Percentiles rank a stretch among this genome's conserved stretches.
These are phyloP conservation scores for Nothomitra cinnamomea DNA, from an alignment of 2,329 filamentous ascomycete species.

Conservation along the genomic window DNA sequence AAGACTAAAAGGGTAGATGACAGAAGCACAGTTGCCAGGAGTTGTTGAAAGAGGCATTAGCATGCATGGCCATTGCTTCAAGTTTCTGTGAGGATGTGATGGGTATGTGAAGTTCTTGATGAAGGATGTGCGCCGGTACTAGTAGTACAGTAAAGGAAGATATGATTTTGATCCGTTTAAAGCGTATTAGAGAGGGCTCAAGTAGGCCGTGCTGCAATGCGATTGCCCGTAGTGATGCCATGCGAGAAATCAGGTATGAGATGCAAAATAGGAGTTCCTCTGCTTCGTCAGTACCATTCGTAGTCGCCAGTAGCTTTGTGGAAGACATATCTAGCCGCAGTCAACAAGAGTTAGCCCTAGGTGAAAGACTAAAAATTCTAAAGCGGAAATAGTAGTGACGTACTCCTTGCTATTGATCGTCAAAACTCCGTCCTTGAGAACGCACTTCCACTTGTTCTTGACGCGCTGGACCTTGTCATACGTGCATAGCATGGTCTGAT, in stretches of 20 bases:
- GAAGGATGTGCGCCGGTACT: no score
- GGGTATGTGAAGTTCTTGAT: no score
- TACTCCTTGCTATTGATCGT: constrained; percentile 84
- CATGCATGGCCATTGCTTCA: no score
- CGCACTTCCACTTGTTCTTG: constrained; percentile 99
- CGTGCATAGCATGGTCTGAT: constrained; percentile 93
- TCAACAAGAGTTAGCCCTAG: constrained; percentile 11
- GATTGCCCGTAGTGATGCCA: no score
- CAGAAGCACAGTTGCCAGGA: no score
- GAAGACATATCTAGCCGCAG: constrained; percentile 57
- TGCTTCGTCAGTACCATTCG: constrained; percentile 53
- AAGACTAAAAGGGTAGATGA: no score
- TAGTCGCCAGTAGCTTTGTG: constrained; percentile 96
- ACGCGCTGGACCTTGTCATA: constrained; percentile 98
- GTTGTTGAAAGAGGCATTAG: no score
- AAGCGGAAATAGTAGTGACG: constrained; percentile 18
- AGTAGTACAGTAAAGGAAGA: no score
- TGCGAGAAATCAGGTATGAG: not conserved
- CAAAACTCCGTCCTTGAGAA: constrained; percentile 87
- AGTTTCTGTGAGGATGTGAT: no score
- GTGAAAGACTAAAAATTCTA: constrained; percentile 6
- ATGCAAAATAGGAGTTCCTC: not conserved
- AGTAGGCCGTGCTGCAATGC: no score
- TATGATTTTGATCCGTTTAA: no score
- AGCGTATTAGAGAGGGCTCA: no score